Evolutionary conservation across 768 basidiomycete species (phyloP), one percentile per base, ranked within the genome.

Genomic region (Lentinula detonsa): DNA sequence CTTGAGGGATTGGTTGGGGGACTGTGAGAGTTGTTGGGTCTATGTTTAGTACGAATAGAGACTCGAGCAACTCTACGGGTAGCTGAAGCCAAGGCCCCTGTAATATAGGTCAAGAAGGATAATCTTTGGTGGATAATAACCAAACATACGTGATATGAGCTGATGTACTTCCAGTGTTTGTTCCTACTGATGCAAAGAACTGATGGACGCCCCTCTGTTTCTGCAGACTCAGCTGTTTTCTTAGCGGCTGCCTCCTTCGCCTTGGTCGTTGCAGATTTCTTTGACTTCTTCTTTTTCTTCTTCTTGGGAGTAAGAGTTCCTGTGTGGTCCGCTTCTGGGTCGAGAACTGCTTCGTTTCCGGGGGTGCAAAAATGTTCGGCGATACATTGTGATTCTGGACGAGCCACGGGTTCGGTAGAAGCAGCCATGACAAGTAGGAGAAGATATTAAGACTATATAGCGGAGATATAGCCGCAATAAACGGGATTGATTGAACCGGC

Each of bases 121-220:
- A 34, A 40, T 21, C 2, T 13, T 61, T 50, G 31, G 33, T n/a
- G 34, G 34, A 39, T 21, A 49, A 33, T 45, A 40, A 49, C 4
- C 50, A 61, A 51, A 85, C 87, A 62, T 75, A 92, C 91, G 71
- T 93, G 91, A 71, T 91, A 93, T 23, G 92, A 92, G 73, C 90
- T 92, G 74, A 95, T 94, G 68, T 93, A 94, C 33, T 87, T 85
- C 93, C 93, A 94, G 68, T 95, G 93, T 72, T 95, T 95, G 76
- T 95, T 94, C 65, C 93, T 83, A 74, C 89, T 91, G 67, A 95
- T 95, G 71, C 89, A 91, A 3, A 95, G 81, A 39, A 89, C 84
- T 0, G 87, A 80, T 15, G 84, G 84, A 49, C 82, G 82, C 39
- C 75, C 75, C 33, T 82, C 81, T 33, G 73, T 72, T 35, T 78